Evolutionary conservation across 805 yeast genomes (phyloP), one percentile per base, ranked within the genome.

Genomic region (Huiozyma sinensis): DNA sequence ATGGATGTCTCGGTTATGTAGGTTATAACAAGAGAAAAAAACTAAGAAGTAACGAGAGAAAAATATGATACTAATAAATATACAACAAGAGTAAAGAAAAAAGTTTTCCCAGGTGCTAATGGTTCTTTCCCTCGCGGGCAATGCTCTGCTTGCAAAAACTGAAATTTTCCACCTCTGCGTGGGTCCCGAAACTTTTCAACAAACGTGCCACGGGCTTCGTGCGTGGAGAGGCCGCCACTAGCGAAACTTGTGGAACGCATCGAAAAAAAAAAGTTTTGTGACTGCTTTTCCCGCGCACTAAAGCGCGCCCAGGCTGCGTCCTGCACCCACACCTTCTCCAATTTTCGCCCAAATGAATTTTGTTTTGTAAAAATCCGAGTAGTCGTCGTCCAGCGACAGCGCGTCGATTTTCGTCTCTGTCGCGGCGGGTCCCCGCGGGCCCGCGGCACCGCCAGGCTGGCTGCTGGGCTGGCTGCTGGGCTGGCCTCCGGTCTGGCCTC

Each of bases 291-390:
- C 7, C 33, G n/a, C 33, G 11, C 33, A 31, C 24, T 17, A 17
- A 17, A 17, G 24, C 24, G 4, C 24, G 24, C 24, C 24, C 24
- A 17, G 24, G 24, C 24, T 17, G 24, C 24, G 24, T 17, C 24
- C 24, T 17, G 24, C 24, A 17, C 24, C 24, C 24, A 17, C 24
- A 17, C 24, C 24, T 17, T 17, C 24, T 17, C 40, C 33, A 27
- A 46, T 29, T 43, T 74, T 71, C 48, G 83, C 92, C 95, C 95
- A 85, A 31, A 85, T 74, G 56, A 76, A 81, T 55, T 85, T 84
- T 10, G 86, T 73, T 30, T 83, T 73, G 59, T 83, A 84, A 54
- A 72, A 81, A 46, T 79, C 80, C 53, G 83, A 76, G 48, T 79
- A 76, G 46, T 76, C 56, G 41, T 63, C 67, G 28, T 69, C 72